These are phyloP conservation scores for Rheum nobile DNA, from an alignment of 148 eudicot genomes.

Conservation along the genomic window DNA sequence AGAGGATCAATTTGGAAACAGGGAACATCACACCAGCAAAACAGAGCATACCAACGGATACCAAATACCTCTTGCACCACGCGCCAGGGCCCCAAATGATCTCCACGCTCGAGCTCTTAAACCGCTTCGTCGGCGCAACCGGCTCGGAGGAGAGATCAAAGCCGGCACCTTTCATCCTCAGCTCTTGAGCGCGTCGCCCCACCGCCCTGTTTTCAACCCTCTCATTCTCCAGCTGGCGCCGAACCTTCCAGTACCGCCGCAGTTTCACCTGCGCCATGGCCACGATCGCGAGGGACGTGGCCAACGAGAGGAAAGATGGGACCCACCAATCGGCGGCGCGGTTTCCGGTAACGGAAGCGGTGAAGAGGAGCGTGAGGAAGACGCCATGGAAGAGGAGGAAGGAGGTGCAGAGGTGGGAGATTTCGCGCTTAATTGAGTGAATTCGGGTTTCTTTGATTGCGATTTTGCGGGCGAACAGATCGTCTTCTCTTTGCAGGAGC, in stretches of 20 bases:
- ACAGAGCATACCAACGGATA: constrained; percentile 18
- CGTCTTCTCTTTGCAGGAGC: constrained; percentile 56
- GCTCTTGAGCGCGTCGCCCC: constrained; percentile 35
- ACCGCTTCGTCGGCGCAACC: not conserved
- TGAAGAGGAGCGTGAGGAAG: constrained; percentile 21
- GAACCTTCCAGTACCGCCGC: constrained; percentile 36
- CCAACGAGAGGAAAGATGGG: constrained; percentile 19
- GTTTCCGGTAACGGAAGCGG: constrained; percentile 10
- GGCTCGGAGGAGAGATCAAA: constrained; percentile 37
- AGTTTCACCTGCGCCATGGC: constrained; percentile 33
- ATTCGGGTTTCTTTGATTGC: constrained; percentile 29
- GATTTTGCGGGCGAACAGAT: constrained; percentile 28
- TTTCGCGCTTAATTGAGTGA: constrained; percentile 21
- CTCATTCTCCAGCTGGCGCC: constrained; percentile 34
- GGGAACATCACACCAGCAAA: constrained; percentile 31
- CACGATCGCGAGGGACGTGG: constrained; percentile 14
- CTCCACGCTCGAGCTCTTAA: constrained; percentile 58
- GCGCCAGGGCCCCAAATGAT: constrained; percentile 25
- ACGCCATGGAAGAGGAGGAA: constrained; percentile 33
- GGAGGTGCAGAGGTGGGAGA: constrained; percentile 35
- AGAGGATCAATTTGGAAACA: constrained; percentile 31
- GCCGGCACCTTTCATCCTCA: constrained; percentile 39
- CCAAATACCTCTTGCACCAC: constrained; percentile 20
- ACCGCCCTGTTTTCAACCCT: constrained; percentile 27
- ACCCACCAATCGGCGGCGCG: constrained; percentile 27